Evolutionary conservation across 129 eudicot genomes (phyloP).

Genomic region (Saussurea involucrata): DNA sequence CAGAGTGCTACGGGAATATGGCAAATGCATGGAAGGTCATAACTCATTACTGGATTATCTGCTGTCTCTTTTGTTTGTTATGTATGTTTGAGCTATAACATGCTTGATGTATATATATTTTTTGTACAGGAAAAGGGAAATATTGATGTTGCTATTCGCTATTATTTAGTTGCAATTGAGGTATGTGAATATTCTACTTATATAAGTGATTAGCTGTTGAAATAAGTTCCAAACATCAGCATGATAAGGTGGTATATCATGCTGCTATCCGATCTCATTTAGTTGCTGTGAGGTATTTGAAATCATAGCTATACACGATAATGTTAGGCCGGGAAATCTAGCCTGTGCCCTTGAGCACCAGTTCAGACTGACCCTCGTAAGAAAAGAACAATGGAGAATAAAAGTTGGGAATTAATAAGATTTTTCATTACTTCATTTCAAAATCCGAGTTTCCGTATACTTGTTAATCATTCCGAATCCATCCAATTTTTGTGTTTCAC

Average conservation of each 20-base stretch:
- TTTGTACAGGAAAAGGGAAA: slow-evolving; percentile 86
- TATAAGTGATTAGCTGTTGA: background rate
- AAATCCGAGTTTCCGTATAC: background rate
- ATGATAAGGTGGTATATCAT: slow-evolving; percentile 5
- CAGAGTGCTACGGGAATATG: slow-evolving; percentile 99
- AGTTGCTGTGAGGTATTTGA: background rate
- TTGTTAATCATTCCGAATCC: background rate
- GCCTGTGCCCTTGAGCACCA: background rate
- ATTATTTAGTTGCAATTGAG: slow-evolving; percentile 89
- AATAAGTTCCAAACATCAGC: background rate
- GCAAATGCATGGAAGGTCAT: slow-evolving; percentile 99
- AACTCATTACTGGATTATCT: background rate
- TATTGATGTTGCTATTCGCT: slow-evolving; percentile 90
- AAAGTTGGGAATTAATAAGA: background rate
- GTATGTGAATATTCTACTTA: slow-evolving; percentile 37
- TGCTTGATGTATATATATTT: background rate
- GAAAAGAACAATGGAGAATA: background rate
- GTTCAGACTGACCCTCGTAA: background rate
- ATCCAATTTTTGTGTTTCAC: background rate
- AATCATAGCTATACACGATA: background rate
- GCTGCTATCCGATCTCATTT: background rate
- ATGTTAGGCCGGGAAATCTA: background rate
- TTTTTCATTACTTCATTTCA: background rate
- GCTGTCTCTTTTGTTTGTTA: background rate
- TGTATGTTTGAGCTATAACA: background rate